Evolutionary conservation across 495 filamentous ascomycete genomes (phyloP).

Genomic region (Aspergillus campestris): DNA sequence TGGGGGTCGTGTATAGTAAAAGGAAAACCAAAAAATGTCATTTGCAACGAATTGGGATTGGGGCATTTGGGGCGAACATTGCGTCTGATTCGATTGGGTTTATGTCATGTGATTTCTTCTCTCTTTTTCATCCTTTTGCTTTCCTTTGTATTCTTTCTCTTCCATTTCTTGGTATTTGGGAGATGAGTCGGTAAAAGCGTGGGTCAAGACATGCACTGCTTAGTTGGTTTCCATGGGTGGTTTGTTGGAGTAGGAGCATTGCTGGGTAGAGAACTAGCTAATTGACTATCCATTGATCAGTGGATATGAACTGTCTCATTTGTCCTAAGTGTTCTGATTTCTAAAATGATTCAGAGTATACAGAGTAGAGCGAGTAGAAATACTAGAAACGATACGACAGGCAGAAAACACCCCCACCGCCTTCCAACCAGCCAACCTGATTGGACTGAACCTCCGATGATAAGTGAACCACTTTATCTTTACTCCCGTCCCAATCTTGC

Average conservation of each 20-base stretch:
- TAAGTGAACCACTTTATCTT: neutral
- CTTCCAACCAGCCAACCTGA: neutral
- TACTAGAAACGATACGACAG: too few species aligned
- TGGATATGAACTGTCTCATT: too few species aligned
- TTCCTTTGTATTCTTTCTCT: constrained; percentile 5
- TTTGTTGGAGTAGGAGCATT: too few species aligned
- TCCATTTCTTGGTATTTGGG: constrained; percentile 6
- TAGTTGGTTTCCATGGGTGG: too few species aligned
- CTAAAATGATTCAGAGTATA: constrained; percentile 3
- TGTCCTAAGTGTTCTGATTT: too few species aligned
- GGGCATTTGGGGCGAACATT: constrained; percentile 40
- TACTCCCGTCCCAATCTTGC: too few species aligned
- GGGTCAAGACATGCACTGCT: too few species aligned
- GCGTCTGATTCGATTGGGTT: constrained; percentile 30
- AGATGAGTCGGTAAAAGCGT: constrained; percentile 3
- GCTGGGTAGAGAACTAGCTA: too few species aligned
- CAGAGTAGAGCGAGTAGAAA: constrained; percentile 6
- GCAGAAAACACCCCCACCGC: neutral
- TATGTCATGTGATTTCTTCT: constrained; percentile 18
- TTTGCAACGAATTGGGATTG: constrained; percentile 40
- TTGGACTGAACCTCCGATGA: neutral
- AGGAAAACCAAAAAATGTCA: constrained; percentile 22
- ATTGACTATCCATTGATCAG: too few species aligned
- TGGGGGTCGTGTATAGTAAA: constrained; percentile 42
- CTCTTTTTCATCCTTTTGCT: constrained; percentile 8